These are phyloP conservation scores for Malus sieversii DNA, from an alignment of 306 rosid species.

Conservation along the genomic window DNA sequence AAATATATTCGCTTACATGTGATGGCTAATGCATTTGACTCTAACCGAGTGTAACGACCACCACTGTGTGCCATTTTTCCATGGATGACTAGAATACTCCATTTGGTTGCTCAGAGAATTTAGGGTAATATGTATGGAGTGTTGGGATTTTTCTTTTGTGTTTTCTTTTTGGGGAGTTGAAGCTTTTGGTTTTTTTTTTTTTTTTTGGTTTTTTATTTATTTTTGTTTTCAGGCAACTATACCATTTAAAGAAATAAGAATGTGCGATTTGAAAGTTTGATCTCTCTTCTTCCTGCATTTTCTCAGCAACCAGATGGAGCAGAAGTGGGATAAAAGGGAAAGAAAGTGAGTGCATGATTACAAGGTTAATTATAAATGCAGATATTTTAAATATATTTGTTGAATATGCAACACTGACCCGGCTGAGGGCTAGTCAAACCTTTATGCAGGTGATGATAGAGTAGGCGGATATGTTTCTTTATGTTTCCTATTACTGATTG, in stretches of 20 bases:
- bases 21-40: no score
- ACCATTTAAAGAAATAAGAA: not conserved
- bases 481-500: not conserved
- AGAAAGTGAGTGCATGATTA: constrained; percentile 28
- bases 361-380: constrained; percentile 19
- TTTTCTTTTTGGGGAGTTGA: not conserved
- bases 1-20: no score
- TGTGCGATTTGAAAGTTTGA: constrained; percentile 23
- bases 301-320: constrained; percentile 44
- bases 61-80: no score
- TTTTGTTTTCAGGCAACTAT: not conserved
- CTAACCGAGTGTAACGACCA: no score
- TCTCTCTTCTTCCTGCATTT: constrained; percentile 38
- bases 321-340: constrained; percentile 33
- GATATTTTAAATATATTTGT: not conserved
- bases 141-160: not conserved
- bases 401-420: constrained; percentile 3
- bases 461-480: not conserved
- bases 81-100: not conserved
- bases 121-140: not conserved
- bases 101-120: not conserved
- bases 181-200: constrained; percentile 1
- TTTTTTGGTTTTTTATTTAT: not conserved
- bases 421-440: not conserved
- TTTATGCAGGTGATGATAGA: not conserved